These are phyloP conservation scores for Aspergillus thermomutatus DNA, from an alignment of 2,329 filamentous ascomycete genomes.

Conservation along the genomic window DNA sequence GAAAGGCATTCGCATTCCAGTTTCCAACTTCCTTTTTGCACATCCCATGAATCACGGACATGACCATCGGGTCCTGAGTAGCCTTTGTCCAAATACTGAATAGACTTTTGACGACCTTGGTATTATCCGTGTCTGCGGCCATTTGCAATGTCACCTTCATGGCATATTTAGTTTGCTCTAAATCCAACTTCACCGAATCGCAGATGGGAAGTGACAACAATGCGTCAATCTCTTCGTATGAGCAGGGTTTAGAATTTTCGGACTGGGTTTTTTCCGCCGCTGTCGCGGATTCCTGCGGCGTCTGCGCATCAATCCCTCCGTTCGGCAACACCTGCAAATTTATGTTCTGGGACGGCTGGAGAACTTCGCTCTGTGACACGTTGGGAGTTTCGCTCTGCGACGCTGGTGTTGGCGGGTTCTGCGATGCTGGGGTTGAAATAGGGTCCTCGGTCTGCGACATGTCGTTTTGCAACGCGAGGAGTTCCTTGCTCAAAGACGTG, in stretches of 20 bases:
- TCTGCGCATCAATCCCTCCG: constrained; percentile 9
- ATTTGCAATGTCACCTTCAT: constrained; percentile 25
- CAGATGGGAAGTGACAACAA: constrained; percentile 20
- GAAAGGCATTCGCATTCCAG: constrained; percentile 27
- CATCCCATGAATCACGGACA: constrained; percentile 28
- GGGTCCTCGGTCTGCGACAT: neutral
- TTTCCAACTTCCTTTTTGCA: constrained; percentile 25
- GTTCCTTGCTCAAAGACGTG: constrained; percentile 40
- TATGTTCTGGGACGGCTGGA: neutral
- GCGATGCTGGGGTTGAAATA: neutral
- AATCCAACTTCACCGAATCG: constrained; percentile 22
- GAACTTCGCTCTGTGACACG: neutral
- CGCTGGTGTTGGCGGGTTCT: neutral
- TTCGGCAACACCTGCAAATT: constrained; percentile 2
- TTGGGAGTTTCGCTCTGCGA: constrained; percentile 1
- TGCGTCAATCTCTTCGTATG: constrained; percentile 13
- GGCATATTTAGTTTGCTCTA: constrained; percentile 26
- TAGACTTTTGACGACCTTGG: constrained; percentile 26
- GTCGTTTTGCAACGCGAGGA: constrained; percentile 20
- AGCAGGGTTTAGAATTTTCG: constrained; percentile 2
- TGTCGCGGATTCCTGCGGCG: constrained; percentile 12
- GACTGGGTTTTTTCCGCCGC: constrained; percentile 10
- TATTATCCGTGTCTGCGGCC: constrained; percentile 28
- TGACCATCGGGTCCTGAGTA: constrained; percentile 27
- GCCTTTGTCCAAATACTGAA: constrained; percentile 27